Conservation (phyloP, 805 yeast genomes). For the Kodamaea fukazawae region DNA sequence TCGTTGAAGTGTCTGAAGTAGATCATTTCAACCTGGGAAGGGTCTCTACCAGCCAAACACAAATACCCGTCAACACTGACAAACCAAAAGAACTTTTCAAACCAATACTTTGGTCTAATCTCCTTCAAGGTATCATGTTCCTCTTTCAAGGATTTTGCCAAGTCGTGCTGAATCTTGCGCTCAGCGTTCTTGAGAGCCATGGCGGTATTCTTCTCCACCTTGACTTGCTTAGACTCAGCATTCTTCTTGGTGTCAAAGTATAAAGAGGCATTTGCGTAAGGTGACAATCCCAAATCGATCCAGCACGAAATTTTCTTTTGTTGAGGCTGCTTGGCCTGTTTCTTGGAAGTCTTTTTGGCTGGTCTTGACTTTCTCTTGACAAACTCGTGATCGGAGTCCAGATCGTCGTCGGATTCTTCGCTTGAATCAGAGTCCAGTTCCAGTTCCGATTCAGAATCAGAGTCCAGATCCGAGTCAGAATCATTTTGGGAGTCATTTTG, state of each 20-base stretch:
- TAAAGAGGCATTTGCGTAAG: constrained; percentile 83
- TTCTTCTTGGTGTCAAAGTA: constrained; percentile 75
- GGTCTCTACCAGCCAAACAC: constrained; percentile 84
- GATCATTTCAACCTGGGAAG: constrained; percentile 72
- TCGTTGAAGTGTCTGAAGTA: constrained; percentile 73
- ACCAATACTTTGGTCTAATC: constrained; percentile 77
- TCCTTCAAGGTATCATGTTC: constrained; percentile 52
- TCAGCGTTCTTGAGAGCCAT: constrained; percentile 83
- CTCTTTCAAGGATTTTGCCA: constrained; percentile 58
- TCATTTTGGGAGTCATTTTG: not conserved
- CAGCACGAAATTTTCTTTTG: constrained; percentile 40
- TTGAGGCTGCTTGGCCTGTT: constrained; percentile 12
- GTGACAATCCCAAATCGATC: constrained; percentile 68
- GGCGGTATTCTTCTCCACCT: constrained; percentile 73
- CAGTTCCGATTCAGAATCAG: constrained; percentile 21
- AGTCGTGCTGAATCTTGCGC: constrained; percentile 67
- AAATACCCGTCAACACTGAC: constrained; percentile 85
- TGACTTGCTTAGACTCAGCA: constrained; percentile 74
- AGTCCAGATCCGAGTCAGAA: constrained; percentile 15
- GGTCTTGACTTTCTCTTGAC: not conserved
- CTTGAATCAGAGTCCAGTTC: constrained; percentile 35
- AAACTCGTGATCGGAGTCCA: constrained; percentile 30
- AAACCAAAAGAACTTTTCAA: constrained; percentile 94
- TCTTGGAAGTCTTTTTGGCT: not conserved
- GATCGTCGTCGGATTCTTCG: constrained; percentile 29